These are phyloP conservation scores for Physcomitrium patens DNA, from an alignment of 225 moss, liverwort and hornwort genomes.

Conservation along the genomic window DNA sequence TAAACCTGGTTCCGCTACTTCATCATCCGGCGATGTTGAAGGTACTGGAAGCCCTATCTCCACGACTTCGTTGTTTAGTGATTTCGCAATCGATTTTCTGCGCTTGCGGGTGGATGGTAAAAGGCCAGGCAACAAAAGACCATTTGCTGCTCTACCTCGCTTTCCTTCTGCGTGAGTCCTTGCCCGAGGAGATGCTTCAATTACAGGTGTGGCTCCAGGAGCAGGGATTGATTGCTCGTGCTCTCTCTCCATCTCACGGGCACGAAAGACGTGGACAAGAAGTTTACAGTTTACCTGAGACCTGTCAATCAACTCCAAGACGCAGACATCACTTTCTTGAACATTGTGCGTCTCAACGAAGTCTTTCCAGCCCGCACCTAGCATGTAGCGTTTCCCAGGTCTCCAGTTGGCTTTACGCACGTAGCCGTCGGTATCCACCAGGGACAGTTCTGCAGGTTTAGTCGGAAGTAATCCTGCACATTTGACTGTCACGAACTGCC, in stretches of 20 bases:
- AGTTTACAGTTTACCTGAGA: constrained; percentile 25
- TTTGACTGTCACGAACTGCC: constrained; percentile 50
- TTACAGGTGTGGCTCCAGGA: not conserved
- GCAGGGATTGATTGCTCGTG: not conserved
- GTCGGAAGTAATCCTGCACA: constrained; percentile 55
- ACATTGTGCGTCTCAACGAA: constrained; percentile 44
- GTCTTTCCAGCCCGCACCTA: constrained; percentile 52
- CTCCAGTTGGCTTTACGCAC: constrained; percentile 37
- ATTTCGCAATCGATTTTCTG: constrained; percentile 23
- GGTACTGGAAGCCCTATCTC: not conserved
- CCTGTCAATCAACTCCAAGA: constrained; percentile 42
- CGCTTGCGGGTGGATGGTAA: constrained; percentile 21
- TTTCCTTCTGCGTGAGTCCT: constrained; percentile 21
- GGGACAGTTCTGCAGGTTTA: constrained; percentile 21
- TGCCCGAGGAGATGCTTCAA: constrained; percentile 6
- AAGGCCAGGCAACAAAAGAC: not conserved
- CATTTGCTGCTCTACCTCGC: not conserved
- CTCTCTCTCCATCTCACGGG: constrained; percentile 30
- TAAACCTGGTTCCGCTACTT: not conserved
- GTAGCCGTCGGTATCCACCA: constrained; percentile 38
- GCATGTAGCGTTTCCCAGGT: constrained; percentile 37
- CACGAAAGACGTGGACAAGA: constrained; percentile 43
- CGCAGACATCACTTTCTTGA: constrained; percentile 42
- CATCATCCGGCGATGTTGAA: not conserved
- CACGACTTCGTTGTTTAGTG: constrained; percentile 5